A percentile compares a stretch with the other conserved stretches of the same genome.
Conservation (phyloP, 805 yeast genomes). For the Naumovozyma castellii region DNA sequence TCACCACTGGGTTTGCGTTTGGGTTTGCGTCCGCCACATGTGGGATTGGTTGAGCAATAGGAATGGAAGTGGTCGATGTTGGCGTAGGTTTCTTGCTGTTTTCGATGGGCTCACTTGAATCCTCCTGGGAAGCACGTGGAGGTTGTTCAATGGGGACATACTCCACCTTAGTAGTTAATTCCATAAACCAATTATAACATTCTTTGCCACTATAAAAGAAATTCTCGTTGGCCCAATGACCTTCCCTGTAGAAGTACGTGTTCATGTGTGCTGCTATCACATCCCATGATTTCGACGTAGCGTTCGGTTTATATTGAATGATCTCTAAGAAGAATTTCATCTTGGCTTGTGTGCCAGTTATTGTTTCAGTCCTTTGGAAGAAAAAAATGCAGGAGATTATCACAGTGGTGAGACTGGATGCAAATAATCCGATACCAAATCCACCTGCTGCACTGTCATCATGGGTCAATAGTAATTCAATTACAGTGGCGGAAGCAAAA, state of each 20-base stretch:
- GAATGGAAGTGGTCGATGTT: too few relatives aligned
- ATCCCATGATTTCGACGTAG: background rate
- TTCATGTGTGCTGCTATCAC: background rate
- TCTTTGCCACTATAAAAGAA: background rate
- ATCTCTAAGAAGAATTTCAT: background rate
- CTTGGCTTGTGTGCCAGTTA: background rate
- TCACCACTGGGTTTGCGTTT: too few relatives aligned
- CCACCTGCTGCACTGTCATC: too few relatives aligned
- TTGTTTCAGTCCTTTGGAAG: too few relatives aligned
- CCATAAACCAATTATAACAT: background rate
- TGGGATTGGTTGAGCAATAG: too few relatives aligned
- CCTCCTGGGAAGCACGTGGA: constrained; percentile 1
- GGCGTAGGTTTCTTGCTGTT: too few relatives aligned
- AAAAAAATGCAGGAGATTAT: too few relatives aligned
- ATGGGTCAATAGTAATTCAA: too few relatives aligned
- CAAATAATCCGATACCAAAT: too few relatives aligned
- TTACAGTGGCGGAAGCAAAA: too few relatives aligned
- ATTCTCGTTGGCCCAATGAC: background rate
- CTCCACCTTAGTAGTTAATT: background rate
- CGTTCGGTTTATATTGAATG: background rate
- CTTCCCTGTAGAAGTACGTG: background rate
- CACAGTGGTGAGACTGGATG: too few relatives aligned
- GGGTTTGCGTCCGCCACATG: too few relatives aligned
- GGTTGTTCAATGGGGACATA: background rate
- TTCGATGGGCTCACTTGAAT: background rate